These are phyloP conservation scores for Rhynchosporium graminicola DNA, from an alignment of 2,329 filamentous ascomycete genomes.

Conservation along the genomic window DNA sequence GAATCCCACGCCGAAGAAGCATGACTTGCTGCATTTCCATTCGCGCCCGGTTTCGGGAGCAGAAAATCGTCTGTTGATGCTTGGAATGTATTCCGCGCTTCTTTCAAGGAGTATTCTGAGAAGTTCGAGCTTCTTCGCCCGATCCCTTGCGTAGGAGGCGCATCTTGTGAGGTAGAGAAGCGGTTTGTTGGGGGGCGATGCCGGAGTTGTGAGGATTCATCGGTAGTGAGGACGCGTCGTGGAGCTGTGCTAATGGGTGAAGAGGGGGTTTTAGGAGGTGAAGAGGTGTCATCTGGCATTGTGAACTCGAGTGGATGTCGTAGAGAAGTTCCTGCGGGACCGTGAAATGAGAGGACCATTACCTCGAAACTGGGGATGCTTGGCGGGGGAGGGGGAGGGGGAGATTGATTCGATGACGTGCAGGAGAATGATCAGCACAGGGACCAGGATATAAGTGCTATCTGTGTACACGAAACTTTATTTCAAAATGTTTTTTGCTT, in stretches of 20 bases:
- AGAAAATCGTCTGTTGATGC: conserved; percentile 72
- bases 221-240: conserved; percentile 23
- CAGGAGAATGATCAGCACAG: conserved; percentile 2
- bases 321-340: neutral
- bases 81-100: conserved; percentile 63
- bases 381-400: neutral
- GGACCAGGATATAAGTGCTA: neutral
- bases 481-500: neutral
- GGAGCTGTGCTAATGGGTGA: conserved; percentile 16
- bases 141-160: conserved; percentile 14
- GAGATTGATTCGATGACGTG: neutral
- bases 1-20: conserved; percentile 74
- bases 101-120: conserved; percentile 72
- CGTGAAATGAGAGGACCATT: neutral
- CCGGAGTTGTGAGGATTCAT: conserved; percentile 32
- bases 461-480: neutral
- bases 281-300: conserved; percentile 21
- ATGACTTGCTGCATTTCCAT: conserved; percentile 43
- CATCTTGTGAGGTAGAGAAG: conserved; percentile 36
- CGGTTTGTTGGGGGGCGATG: conserved; percentile 30
- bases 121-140: conserved; percentile 75
- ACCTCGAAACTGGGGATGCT: conserved; percentile 13
- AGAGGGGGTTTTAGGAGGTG: conserved; percentile 11
- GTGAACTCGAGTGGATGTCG: neutral
- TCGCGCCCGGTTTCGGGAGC: conserved; percentile 51